phyloP scores from a whole-genome alignment of 2,329 filamentous ascomycete genomes.

The Chrysoporthe austroafricana region DNA sequence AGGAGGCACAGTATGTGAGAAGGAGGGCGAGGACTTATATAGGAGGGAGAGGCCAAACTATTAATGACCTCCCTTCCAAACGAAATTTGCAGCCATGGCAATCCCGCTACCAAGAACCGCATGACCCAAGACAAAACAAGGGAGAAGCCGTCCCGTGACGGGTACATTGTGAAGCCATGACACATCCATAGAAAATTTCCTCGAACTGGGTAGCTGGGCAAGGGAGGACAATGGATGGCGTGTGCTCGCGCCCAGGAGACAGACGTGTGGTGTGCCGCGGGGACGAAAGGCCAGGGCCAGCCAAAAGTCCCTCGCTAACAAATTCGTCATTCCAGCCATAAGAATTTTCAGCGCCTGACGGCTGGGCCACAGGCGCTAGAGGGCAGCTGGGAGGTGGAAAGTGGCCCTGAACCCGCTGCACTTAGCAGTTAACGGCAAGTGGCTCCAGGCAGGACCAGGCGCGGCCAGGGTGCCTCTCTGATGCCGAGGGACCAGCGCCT shows the following conservation, averaged over 20 bases:
- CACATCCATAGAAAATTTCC: constrained; percentile 5
- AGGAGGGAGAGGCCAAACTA: not conserved
- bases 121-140: constrained; percentile 9
- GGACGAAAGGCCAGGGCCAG: not conserved
- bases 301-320: constrained; percentile 3
- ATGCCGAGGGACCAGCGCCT: constrained; percentile 30
- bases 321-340: not conserved
- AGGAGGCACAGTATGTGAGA: not conserved
- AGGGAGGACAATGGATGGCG: not conserved
- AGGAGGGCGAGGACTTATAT: constrained; percentile 20
- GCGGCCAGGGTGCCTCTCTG: constrained; percentile 19
- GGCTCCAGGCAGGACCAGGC: constrained; percentile 2
- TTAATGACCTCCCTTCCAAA: constrained; percentile 2
- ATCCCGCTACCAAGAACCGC: not conserved
- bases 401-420: constrained; percentile 16
- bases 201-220: not conserved
- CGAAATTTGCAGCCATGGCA: constrained; percentile 18
- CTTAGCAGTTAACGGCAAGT: constrained; percentile 31
- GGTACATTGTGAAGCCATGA: constrained; percentile 9
- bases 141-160: constrained; percentile 7
- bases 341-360: constrained; percentile 10
- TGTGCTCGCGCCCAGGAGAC: not conserved
- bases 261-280: not conserved
- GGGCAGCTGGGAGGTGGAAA: constrained; percentile 15
- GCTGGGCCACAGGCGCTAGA: constrained; percentile 12